Evolutionary conservation across 495 filamentous ascomycete genomes (phyloP), one percentile per base, ranked within the genome.

Genomic region (Penicillium salamii): DNA sequence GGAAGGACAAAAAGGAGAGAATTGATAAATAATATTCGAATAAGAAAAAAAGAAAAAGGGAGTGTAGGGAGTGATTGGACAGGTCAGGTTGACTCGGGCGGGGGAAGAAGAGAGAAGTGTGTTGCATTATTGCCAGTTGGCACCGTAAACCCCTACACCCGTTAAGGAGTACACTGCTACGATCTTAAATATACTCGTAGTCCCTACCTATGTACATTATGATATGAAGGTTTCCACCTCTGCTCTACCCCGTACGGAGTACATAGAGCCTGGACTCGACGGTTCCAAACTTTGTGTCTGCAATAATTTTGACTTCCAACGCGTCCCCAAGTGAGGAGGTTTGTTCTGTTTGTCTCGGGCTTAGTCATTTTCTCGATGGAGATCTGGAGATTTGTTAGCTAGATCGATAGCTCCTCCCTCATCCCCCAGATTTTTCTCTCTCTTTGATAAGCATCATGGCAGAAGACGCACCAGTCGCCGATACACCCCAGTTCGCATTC

Each of bases 401-500:
- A n/a, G 29, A 43, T 29, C 11, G 21, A 46, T 46, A 35, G 23
- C 11, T 44, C 31, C 18, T 24, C 23, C 14, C 8, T 8, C 23
- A 26, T 3, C 3, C 23, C 8, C 8, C 23, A 26, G 23, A 19
- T 11, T 32, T 11, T 8, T 5, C 12, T 21, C 20, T 1, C 24
- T n/a, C 29, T 23, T 7, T 21, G 9, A 4, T 32, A 9, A 7
- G 23, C 20, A 44, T 31, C 9, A 63, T 63, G 57, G 23, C 49
- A 29, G 65, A 61, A 19, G 52, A 55, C 11, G 37, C 46, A 1
- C 35, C 49, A 37, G 14, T 52, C 2, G 24, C 52, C 21, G 59
- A 61, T 3, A 3, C 49, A 1, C 62, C 64, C 21, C 58, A 58
- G 58, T 64, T 71, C 18, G 50, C 63, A 36, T 98, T 98, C 80